Evolutionary conservation across 2,329 filamentous ascomycete species (phyloP).

Genomic region (Penicillium sp.): DNA sequence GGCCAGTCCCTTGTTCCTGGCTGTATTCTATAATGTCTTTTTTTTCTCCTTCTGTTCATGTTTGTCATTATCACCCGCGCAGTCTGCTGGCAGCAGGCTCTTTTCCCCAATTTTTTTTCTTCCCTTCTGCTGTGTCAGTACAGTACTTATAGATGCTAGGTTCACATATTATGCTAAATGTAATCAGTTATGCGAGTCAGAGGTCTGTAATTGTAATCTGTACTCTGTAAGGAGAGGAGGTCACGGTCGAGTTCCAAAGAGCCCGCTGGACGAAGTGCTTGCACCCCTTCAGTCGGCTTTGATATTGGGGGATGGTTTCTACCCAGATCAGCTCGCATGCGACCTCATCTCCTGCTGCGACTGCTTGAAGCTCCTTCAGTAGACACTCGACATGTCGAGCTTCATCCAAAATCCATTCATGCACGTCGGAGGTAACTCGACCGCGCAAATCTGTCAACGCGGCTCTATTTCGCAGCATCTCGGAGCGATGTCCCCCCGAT

Average conservation of each 20-base stretch:
- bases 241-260: slow-evolving; percentile 8
- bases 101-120: slow-evolving; percentile 23
- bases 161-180: slow-evolving; percentile 26
- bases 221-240: not conserved
- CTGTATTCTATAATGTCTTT: slow-evolving; percentile 33
- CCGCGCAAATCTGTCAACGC: not conserved
- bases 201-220: not conserved
- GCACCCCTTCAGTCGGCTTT: slow-evolving; percentile 8
- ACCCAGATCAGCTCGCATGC: not conserved
- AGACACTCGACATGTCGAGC: not conserved
- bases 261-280: slow-evolving; percentile 4
- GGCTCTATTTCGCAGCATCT: not conserved
- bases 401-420: not conserved
- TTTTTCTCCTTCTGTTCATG: slow-evolving; percentile 30
- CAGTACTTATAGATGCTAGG: slow-evolving; percentile 26
- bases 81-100: slow-evolving; percentile 28
- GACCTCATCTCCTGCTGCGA: not conserved
- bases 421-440: not conserved
- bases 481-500: slow-evolving; percentile 5
- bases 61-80: slow-evolving; percentile 31
- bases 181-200: slow-evolving; percentile 25
- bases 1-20: slow-evolving; percentile 17
- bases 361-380: not conserved
- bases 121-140: slow-evolving; percentile 25
- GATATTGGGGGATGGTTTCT: not conserved